Percentiles rank a stretch among this genome's conserved stretches.
Evolutionary conservation across 139 green algal genomes (phyloP).

Genomic region (Auxenochlorella protothecoides): DNA sequence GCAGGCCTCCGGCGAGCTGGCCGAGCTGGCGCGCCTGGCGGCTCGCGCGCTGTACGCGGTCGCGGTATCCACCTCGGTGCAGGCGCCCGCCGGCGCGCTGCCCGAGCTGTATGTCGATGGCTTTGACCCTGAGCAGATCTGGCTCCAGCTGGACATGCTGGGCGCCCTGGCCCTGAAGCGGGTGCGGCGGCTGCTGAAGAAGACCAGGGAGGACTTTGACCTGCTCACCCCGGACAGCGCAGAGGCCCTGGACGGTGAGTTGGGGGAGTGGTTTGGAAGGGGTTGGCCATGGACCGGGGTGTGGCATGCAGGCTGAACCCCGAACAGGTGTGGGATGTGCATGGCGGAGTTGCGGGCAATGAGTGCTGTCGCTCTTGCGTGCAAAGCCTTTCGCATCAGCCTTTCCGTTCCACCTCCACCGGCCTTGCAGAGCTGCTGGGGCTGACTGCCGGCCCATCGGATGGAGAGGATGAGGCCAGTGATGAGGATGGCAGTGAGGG

Average conservation of each 20-base stretch:
- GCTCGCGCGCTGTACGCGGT: conserved; percentile 32
- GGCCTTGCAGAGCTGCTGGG: conserved; percentile 10
- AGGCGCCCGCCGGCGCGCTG: neutral
- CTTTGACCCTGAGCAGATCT: conserved; percentile 67
- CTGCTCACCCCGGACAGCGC: conserved; percentile 34
- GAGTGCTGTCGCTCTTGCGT: neutral
- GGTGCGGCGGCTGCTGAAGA: conserved; percentile 20
- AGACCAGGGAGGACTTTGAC: conserved; percentile 4
- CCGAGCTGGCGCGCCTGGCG: conserved; percentile 32
- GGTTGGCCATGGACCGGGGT: neutral
- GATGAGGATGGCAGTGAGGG: conserved; percentile 9
- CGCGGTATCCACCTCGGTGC: neutral
- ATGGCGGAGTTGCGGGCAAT: neutral
- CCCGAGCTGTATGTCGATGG: conserved; percentile 42
- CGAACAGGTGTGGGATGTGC: neutral
- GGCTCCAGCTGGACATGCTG: conserved; percentile 51
- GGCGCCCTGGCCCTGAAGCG: conserved; percentile 11
- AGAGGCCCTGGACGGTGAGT: conserved; percentile 27
- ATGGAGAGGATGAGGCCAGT: conserved; percentile 8
- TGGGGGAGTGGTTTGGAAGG: conserved; percentile 1
- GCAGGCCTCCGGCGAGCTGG: conserved; percentile 38
- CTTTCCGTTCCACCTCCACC: too few relatives aligned
- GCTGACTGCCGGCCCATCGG: neutral
- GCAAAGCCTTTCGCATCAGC: neutral
- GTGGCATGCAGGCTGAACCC: neutral